Conservation (phyloP, 2,329 filamentous ascomycete genomes). For the Trichoderma sp. region DNA sequence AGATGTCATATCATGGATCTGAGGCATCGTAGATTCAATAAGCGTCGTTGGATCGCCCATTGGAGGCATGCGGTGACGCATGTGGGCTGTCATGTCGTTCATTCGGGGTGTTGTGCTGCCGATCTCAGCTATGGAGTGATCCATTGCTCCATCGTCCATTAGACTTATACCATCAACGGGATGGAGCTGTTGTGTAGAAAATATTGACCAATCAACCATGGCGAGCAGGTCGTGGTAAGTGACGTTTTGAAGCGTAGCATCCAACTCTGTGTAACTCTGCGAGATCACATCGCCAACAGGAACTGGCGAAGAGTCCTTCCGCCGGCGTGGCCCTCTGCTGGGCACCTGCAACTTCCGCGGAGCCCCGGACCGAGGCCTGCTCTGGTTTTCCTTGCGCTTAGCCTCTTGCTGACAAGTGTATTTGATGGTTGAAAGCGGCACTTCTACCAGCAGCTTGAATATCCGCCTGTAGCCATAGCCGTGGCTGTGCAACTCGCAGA, state of each 20-base stretch:
- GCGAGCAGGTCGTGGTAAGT: neutral
- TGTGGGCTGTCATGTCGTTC: neutral
- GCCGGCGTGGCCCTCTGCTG: neutral
- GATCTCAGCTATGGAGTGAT: neutral
- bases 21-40: neutral
- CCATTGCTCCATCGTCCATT: neutral
- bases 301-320: neutral
- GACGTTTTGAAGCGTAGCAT: neutral
- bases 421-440: neutral
- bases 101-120: neutral
- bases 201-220: neutral
- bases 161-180: neutral
- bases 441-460: neutral
- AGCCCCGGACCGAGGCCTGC: neutral
- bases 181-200: neutral
- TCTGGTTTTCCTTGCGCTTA: neutral
- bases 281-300: neutral
- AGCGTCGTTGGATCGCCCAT: neutral
- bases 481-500: neutral
- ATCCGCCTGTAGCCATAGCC: neutral
- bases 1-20: neutral
- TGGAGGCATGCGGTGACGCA: neutral
- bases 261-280: neutral
- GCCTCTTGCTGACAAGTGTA: neutral
- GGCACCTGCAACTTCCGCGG: neutral